Evolutionary conservation across 192 early-diverging fungal species (phyloP).

Genomic region (Rhizophagus sp.): DNA sequence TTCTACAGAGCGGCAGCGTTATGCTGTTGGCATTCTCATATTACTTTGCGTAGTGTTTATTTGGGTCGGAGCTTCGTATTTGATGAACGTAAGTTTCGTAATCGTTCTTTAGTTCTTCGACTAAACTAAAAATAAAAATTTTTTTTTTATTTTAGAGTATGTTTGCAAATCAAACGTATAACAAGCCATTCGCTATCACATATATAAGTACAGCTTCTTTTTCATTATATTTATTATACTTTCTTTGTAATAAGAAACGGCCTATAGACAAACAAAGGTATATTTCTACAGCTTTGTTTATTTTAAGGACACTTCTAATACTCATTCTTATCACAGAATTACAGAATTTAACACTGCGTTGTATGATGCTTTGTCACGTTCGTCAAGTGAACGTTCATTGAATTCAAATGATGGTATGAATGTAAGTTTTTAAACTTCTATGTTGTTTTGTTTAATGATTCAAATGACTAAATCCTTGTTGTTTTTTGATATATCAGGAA

Average conservation of each 20-base stretch:
- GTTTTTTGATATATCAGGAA: not conserved
- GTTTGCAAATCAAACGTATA: slow-evolving; percentile 67
- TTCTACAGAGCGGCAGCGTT: slow-evolving; percentile 37
- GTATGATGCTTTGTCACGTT: slow-evolving; percentile 17
- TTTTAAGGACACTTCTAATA: not conserved
- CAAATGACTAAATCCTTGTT: not conserved
- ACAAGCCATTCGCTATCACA: slow-evolving; percentile 77
- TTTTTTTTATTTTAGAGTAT: slow-evolving; percentile 49
- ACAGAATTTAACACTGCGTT: slow-evolving; percentile 17
- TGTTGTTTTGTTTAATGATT: not conserved
- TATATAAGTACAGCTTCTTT: slow-evolving; percentile 78
- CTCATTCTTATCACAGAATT: slow-evolving; percentile 1
- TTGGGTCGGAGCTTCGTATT: slow-evolving; percentile 77
- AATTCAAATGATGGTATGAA: slow-evolving; percentile 8
- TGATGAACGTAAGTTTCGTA: slow-evolving; percentile 60
- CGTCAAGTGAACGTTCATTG: not conserved
- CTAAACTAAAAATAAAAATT: not conserved
- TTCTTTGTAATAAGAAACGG: slow-evolving; percentile 31
- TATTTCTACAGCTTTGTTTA: not conserved
- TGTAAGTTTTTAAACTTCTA: slow-evolving; percentile 1
- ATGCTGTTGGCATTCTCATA: slow-evolving; percentile 60
- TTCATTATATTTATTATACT: slow-evolving; percentile 65
- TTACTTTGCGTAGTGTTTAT: slow-evolving; percentile 74
- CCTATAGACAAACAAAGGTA: slow-evolving; percentile 15
- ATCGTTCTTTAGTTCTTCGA: not conserved